Conservation (phyloP, 169 alveolate species). For the Plasmodium billcollinsi region DNA sequence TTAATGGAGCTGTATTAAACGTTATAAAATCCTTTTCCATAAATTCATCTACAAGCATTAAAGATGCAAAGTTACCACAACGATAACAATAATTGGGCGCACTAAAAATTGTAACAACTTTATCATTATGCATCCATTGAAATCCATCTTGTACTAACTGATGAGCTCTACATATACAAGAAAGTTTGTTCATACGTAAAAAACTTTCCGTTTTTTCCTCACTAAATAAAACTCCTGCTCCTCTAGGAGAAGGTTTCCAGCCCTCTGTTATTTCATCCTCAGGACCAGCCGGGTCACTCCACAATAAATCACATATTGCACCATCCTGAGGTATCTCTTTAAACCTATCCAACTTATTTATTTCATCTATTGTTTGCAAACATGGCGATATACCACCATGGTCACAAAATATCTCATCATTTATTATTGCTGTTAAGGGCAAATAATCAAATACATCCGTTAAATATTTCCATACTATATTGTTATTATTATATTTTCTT, state of each 20-base stretch:
- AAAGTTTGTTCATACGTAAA: conserved; percentile 93
- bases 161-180: conserved; percentile 97
- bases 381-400: conserved; percentile 99
- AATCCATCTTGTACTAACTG: conserved; percentile 97
- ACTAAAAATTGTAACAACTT: conserved; percentile 95
- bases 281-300: conserved; percentile 98
- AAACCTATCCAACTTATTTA: conserved; percentile 87
- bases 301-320: conserved; percentile 98
- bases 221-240: conserved; percentile 99
- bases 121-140: conserved; percentile 92
- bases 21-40: conserved; percentile 90
- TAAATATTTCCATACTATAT: conserved; percentile 96
- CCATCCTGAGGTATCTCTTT: conserved; percentile 98
- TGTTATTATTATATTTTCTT: conserved; percentile 95
- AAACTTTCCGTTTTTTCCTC: conserved; percentile 94
- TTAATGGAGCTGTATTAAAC: conserved; percentile 92
- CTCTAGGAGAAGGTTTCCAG: conserved; percentile 97
- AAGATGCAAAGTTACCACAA: conserved; percentile 96
- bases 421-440: conserved; percentile 97
- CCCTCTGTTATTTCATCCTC: conserved; percentile 88
- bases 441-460: conserved; percentile 97
- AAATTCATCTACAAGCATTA: conserved; percentile 96
- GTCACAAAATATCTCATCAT: conserved; percentile 94
- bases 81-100: conserved; percentile 98
- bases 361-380: conserved; percentile 94